phyloP scores from a whole-genome alignment of 768 basidiomycete genomes.

The Hydnum rufescens region DNA sequence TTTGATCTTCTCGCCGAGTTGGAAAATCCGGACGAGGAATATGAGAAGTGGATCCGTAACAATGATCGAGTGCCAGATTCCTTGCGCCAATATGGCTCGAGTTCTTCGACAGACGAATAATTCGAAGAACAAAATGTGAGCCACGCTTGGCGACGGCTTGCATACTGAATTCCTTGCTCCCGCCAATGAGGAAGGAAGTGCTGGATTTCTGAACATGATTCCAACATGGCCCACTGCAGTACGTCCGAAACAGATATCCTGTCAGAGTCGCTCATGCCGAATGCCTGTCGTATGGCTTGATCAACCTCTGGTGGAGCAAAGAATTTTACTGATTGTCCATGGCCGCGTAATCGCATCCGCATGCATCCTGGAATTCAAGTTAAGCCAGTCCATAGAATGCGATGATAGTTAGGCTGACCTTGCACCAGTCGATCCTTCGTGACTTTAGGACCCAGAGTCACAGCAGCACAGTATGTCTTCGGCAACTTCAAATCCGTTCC shows the following conservation, averaged over 20 bases:
- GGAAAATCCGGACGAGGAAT: neutral
- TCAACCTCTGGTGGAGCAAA: conserved; percentile 28
- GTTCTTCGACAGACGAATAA: neutral
- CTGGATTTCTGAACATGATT: neutral
- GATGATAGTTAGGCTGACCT: conserved; percentile 18
- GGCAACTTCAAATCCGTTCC: conserved; percentile 5
- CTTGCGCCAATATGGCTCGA: neutral
- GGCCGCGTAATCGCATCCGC: conserved; percentile 32
- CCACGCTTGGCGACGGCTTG: neutral
- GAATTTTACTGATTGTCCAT: conserved; percentile 29
- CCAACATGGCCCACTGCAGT: conserved; percentile 9
- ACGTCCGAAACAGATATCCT: conserved; percentile 16
- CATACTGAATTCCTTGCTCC: neutral
- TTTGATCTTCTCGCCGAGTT: neutral
- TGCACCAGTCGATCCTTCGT: conserved; percentile 34
- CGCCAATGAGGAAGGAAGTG: neutral
- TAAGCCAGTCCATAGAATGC: too few species aligned
- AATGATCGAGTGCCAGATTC: neutral
- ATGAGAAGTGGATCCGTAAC: neutral
- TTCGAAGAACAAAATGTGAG: neutral
- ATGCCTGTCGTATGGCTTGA: conserved; percentile 14
- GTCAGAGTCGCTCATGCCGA: neutral
- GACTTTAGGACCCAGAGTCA: conserved; percentile 3
- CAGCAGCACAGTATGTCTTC: neutral
- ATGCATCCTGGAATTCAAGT: conserved; percentile 25